Conservation (phyloP, 805 yeast species). For the Cyberlindnera samutprakarnensis region DNA sequence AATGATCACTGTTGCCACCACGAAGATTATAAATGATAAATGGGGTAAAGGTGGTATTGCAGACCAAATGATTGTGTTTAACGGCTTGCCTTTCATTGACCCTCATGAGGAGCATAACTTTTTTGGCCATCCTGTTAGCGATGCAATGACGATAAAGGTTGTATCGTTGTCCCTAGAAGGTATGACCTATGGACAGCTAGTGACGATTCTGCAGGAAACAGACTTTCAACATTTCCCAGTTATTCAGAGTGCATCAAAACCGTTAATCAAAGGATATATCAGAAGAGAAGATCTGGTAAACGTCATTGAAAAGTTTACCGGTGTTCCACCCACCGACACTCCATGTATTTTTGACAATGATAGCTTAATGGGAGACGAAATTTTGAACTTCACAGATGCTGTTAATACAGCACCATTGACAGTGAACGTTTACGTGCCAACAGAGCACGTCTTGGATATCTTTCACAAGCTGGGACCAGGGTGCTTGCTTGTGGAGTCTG, state of each 20-base stretch:
- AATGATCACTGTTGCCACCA: constrained; percentile 89
- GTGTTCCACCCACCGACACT: constrained; percentile 20
- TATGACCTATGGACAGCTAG: constrained; percentile 28
- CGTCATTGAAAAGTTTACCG: constrained; percentile 23
- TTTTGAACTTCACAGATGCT: constrained; percentile 21
- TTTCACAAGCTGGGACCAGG: constrained; percentile 80
- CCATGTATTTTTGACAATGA: constrained; percentile 7
- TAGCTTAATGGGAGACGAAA: constrained; percentile 4
- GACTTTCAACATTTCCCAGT: constrained; percentile 47
- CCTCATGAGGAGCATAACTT: constrained; percentile 61
- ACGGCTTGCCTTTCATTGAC: constrained; percentile 80
- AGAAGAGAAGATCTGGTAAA: constrained; percentile 33
- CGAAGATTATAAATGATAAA: constrained; percentile 69
- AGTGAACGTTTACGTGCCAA: constrained; percentile 42
- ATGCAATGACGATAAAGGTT: constrained; percentile 51
- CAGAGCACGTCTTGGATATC: constrained; percentile 57
- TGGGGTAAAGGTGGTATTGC: constrained; percentile 89
- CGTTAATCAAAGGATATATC: constrained; percentile 39
- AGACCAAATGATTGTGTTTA: constrained; percentile 85
- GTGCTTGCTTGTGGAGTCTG: constrained; percentile 55
- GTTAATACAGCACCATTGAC: constrained; percentile 57
- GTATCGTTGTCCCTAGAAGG: constrained; percentile 32
- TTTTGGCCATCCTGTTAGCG: constrained; percentile 38
- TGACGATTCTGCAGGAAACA: constrained; percentile 26
- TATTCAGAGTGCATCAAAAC: constrained; percentile 30